Evolutionary conservation across 2,329 filamentous ascomycete species (phyloP), one percentile per base, ranked within the genome.

Genomic region (Fusarium incarnatum): DNA sequence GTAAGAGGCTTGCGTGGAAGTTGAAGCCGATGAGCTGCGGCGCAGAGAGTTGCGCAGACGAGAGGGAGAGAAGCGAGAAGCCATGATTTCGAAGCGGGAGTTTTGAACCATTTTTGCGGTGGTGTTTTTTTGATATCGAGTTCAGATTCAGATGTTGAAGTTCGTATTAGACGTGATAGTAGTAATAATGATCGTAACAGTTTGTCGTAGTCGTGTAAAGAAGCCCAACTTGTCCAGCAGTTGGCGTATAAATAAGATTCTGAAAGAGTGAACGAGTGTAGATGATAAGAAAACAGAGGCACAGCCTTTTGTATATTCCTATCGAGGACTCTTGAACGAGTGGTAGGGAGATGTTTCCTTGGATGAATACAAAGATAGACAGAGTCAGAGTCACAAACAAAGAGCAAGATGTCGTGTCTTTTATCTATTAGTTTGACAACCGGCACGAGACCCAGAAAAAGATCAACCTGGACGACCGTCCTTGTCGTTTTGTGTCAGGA

Each of bases 1-100:
- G 22, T 80, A 84, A 12, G 72, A 77, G 53, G 60, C 60, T n/a
- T 70, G 68, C 12, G 76, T 64, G 7, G 75, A 71, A 7, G 74
- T 73, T 0, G 84, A 83, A 22, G 82, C 78, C 13, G 84, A 83
- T 2, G 84, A 84, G 13, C 80, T 83, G 62, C 86, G 84, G 64
- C 86, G 85, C 77, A 88, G 82, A 12, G 85, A 86, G 49, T 82
- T 84, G 66, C 86, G 85, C 49, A 89, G 76, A 69, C 76, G 79
- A 53, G 77, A 79, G n/a, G 83, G 79, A 13, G 84, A 83, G 79
- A 88, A 84, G 80, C 85, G 85, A 60, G 81, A 78, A 60, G 83
- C 79, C 76, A 87, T 82, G 65, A 80, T 77, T 65, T 87, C 82
- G 79, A 87, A 83, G 73, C 84, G 83, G 11, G 83, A 81, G 47